Conservation (phyloP, 129 eudicot species). For the Tagetes patula region DNA sequence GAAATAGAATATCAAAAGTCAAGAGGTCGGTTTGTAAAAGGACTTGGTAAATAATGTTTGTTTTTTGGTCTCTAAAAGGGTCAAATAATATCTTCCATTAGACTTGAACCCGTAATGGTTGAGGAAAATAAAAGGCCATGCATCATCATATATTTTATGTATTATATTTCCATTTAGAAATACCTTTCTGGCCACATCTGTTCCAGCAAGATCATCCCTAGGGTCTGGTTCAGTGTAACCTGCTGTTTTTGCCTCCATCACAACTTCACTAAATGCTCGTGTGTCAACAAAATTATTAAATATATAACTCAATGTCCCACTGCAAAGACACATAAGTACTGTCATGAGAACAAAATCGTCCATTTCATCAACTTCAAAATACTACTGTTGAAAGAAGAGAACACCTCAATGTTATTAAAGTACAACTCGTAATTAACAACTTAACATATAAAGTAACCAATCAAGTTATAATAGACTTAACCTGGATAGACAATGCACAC, state of each 20-base stretch:
- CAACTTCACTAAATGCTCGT: slow-evolving; percentile 84
- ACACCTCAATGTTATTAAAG: not conserved
- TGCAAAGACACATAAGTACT: slow-evolving; percentile 39
- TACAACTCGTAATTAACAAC: not conserved
- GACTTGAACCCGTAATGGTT: not conserved
- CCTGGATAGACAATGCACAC: not conserved
- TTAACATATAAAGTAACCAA: not conserved
- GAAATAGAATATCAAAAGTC: not conserved
- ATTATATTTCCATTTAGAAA: not conserved
- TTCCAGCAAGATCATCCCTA: slow-evolving; percentile 96
- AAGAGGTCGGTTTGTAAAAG: not conserved
- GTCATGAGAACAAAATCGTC: slow-evolving; percentile 19
- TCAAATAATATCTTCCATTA: not conserved
- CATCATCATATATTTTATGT: not conserved
- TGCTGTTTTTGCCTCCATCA: slow-evolving; percentile 84
- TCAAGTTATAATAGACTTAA: not conserved
- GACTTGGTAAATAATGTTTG: not conserved
- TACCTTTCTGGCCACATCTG: slow-evolving; percentile 99
- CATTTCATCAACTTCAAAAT: slow-evolving; percentile 7
- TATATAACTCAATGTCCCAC: slow-evolving; percentile 97
- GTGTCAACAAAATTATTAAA: slow-evolving; percentile 71
- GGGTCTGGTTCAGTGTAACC: slow-evolving; percentile 99
- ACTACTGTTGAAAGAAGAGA: not conserved
- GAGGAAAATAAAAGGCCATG: not conserved
- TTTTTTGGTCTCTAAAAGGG: not conserved